Percentiles rank a stretch among this genome's conserved stretches.
Conservation (phyloP, 352 stramenopile species). For the Phytophthora tentaculata region DNA sequence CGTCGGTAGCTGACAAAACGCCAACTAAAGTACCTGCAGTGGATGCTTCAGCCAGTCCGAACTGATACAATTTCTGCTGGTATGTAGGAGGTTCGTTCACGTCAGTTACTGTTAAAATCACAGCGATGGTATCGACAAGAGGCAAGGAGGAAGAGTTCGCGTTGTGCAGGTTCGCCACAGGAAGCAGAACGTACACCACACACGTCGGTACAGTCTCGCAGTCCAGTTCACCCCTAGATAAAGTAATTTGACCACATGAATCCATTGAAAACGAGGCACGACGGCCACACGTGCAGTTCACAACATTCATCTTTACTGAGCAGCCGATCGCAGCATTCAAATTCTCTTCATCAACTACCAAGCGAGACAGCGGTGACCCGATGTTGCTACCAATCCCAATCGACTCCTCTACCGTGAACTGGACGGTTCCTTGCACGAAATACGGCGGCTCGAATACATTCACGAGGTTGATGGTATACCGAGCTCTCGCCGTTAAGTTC, state of each 20-base stretch:
- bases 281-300: slow-evolving; percentile 27
- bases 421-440: slow-evolving; percentile 37
- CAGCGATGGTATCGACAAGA: slow-evolving; percentile 9
- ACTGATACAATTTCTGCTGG: slow-evolving; percentile 17
- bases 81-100: slow-evolving; percentile 34
- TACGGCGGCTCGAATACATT: slow-evolving; percentile 64
- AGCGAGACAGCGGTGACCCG: slow-evolving; percentile 15
- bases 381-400: slow-evolving; percentile 12
- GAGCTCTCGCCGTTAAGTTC: slow-evolving; percentile 24
- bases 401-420: slow-evolving; percentile 42
- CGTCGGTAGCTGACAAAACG: slow-evolving; percentile 18
- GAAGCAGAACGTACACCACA: slow-evolving; percentile 21
- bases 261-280: slow-evolving; percentile 19
- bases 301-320: slow-evolving; percentile 19
- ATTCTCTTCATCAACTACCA: slow-evolving; percentile 38
- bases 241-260: slow-evolving; percentile 25
- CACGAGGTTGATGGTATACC: slow-evolving; percentile 37
- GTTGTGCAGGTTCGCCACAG: slow-evolving; percentile 16
- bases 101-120: slow-evolving; percentile 26
- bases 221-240: slow-evolving; percentile 24
- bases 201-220: slow-evolving; percentile 37
- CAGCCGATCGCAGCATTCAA: slow-evolving; percentile 13
- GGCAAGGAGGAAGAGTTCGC: slow-evolving; percentile 5
- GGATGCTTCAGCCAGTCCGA: slow-evolving; percentile 22
- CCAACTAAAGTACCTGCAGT: slow-evolving; percentile 14